A percentile compares a stretch with the other conserved stretches of the same genome.
Conservation (phyloP, 371 early-diverging fungal species). For the Mortierella sp. region DNA sequence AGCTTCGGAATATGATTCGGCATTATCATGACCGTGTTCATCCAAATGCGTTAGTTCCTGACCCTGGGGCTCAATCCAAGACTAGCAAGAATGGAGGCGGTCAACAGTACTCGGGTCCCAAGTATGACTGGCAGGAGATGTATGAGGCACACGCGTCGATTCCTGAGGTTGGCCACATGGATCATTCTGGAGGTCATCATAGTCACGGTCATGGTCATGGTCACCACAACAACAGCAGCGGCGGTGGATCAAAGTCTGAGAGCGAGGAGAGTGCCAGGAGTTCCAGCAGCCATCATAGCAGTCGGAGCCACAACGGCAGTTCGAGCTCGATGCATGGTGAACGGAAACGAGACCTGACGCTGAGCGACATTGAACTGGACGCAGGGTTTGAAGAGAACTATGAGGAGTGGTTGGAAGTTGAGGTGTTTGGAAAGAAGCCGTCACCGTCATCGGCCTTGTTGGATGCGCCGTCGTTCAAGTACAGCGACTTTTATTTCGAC, state of each 20-base stretch:
- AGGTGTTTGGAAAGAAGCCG: constrained; percentile 61
- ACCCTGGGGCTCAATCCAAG: constrained; percentile 36
- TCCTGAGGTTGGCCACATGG: constrained; percentile 34
- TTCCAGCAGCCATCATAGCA: constrained; percentile 36
- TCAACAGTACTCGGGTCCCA: constrained; percentile 37
- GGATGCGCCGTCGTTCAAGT: constrained; percentile 34
- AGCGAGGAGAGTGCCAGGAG: constrained; percentile 43
- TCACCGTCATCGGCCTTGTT: constrained; percentile 8
- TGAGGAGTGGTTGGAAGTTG: constrained; percentile 77
- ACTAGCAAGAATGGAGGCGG: constrained; percentile 25
- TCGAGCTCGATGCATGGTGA: constrained; percentile 14
- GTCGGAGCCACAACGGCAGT: constrained; percentile 20
- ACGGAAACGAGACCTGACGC: constrained; percentile 39
- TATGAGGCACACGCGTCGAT: constrained; percentile 57
- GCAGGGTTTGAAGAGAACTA: constrained; percentile 70
- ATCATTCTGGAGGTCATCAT: constrained; percentile 16
- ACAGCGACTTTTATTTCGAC: constrained; percentile 52
- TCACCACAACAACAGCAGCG: neutral
- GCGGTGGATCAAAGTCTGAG: constrained; percentile 26
- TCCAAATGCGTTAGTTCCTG: constrained; percentile 63
- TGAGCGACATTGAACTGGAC: constrained; percentile 59
- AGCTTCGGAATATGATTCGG: constrained; percentile 72
- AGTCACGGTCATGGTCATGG: constrained; percentile 11
- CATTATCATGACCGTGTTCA: constrained; percentile 77
- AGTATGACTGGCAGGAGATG: constrained; percentile 62